Base-by-base conservation (phyloP, 108 stramenopile species). In the Nitzschia sp. region DNA sequence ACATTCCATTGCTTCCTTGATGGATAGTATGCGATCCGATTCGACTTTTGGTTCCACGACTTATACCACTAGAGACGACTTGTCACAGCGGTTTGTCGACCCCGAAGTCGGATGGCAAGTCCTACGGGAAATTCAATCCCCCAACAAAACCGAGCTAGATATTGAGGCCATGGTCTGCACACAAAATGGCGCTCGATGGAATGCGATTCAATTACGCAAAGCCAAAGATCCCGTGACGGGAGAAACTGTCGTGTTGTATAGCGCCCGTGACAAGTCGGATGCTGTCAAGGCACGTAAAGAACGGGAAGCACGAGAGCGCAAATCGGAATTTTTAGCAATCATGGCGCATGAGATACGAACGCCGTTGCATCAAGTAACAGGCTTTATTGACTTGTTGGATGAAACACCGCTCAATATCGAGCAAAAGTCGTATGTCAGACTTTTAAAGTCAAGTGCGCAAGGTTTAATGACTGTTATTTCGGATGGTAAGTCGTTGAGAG, bases 361-460 rank as follows among this genome's bases (percentile, higher is more conserved):
- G 21, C 90, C 90, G 15, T 45, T 92, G 63, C 81, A 88, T 69
- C 85, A 83, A 59, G 75, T 92, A 17, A 60, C 77, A 1, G 90
- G 87, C 23, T 83, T 85, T 38, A 61, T 75, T 23, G 85, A 88
- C 29, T 80, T 85, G 2, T 38, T 85, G 11, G 66, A 66, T 25
- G 59, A 49, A 32, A 85, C 78, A 2, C 29, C 54, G 18, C 48
- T 79, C 13, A 63, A 36, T 13, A 17, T 3, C n/a, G 80, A 81
- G 32, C 84, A 85, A 36, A 64, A 27, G 58, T 59, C 35, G 55
- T 70, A 58, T 25, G 66, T 81, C 28, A 72, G 49, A n/a, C 26
- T 81, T 31, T 48, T 81, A 6, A 42, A 72, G 18, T 51, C 64
- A 11, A 65, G 74, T 24, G 70, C 75, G 13, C 32, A 56, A 2